A percentile compares a stretch with the other conserved stretches of the same genome.
Evolutionary conservation across 2,329 filamentous ascomycete species (phyloP).

Genomic region (Anisogramma anomala): DNA sequence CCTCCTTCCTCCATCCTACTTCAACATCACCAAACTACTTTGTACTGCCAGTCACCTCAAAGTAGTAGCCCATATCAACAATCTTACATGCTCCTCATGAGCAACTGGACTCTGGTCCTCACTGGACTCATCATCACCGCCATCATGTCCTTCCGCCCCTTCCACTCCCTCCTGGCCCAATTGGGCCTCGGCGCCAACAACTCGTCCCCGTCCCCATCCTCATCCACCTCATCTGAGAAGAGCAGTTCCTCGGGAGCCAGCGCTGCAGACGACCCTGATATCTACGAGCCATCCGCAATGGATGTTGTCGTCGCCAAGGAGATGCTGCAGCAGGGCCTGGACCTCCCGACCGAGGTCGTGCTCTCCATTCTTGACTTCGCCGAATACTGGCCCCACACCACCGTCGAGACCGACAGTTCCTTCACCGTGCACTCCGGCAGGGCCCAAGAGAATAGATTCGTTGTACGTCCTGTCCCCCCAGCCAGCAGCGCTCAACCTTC

Average conservation of each 20-base stretch:
- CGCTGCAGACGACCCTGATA: background rate
- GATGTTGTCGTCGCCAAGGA: slow-evolving; percentile 40
- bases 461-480: slow-evolving; percentile 26
- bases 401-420: slow-evolving; percentile 19
- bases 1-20: no score
- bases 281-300: slow-evolving; percentile 27
- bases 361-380: slow-evolving; percentile 46
- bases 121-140: no score
- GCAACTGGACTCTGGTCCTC: no score
- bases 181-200: no score
- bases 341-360: slow-evolving; percentile 43
- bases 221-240: background rate
- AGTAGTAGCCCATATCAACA: no score
- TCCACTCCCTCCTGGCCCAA: background rate
- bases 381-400: slow-evolving; percentile 50
- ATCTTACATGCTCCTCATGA: no score
- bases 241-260: background rate
- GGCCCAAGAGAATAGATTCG: slow-evolving; percentile 26
- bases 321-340: slow-evolving; percentile 32
- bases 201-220: background rate
- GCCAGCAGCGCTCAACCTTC: background rate
- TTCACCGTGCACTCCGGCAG: background rate
- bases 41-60: no score
- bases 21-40: no score
- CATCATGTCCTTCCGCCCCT: slow-evolving; percentile 8